A percentile compares a stretch with the other conserved stretches of the same genome.
phyloP scores from a whole-genome alignment of 306 rosid genomes.

The Gastrolobium bilobum region DNA sequence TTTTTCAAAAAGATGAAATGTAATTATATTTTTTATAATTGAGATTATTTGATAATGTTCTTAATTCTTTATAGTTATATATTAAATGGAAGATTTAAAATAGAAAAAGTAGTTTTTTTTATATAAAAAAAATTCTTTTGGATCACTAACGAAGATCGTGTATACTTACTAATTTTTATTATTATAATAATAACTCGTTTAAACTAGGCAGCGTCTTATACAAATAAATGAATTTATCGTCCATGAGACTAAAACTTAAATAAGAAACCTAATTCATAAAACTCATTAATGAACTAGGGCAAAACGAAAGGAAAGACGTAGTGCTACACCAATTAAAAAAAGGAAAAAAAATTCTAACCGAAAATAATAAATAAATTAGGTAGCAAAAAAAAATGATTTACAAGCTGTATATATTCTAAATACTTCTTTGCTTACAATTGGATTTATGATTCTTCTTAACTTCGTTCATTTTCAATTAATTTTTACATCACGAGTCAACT shows the following conservation, averaged over 20 bases:
- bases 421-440: no score
- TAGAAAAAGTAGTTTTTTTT: background rate
- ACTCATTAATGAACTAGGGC: background rate
- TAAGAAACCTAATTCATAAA: background rate
- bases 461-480: no score
- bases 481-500: no score
- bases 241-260: background rate
- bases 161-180: background rate
- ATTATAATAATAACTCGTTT: background rate
- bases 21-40: background rate
- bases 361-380: no score
- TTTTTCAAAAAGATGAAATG: background rate
- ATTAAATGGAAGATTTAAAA: background rate
- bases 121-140: background rate
- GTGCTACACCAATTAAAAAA: no score
- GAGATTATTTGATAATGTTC: background rate
- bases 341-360: no score
- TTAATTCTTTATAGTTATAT: background rate
- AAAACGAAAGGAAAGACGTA: background rate
- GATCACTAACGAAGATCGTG: background rate
- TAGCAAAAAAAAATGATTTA: no score
- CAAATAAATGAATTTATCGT: background rate
- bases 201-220: background rate
- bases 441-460: no score
- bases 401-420: no score